phyloP scores from a whole-genome alignment of 805 yeast genomes.

The Candida sonorensis region DNA sequence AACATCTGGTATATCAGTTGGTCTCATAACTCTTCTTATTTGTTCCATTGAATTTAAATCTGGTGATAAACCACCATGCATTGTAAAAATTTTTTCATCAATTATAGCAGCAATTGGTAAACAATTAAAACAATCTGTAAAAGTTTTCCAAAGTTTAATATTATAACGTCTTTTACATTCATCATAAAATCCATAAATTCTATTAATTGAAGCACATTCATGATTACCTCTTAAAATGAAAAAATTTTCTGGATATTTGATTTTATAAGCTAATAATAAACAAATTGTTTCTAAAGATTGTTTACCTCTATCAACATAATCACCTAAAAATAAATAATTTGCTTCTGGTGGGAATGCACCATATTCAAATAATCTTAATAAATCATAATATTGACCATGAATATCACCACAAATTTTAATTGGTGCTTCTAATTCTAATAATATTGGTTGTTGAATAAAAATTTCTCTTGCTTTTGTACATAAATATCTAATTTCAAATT shows the following conservation, averaged over 20 bases:
- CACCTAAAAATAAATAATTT: constrained; percentile 91
- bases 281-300: constrained; percentile 96
- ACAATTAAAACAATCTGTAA: constrained; percentile 97
- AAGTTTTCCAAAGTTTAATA: constrained; percentile 97
- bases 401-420: constrained; percentile 97
- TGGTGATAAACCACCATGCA: constrained; percentile 99
- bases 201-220: constrained; percentile 96
- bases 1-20: constrained; percentile 97
- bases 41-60: constrained; percentile 98
- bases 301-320: constrained; percentile 97
- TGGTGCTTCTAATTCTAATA: constrained; percentile 94
- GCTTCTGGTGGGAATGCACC: constrained; percentile 99
- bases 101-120: constrained; percentile 97
- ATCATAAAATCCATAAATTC: constrained; percentile 97
- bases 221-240: constrained; percentile 96
- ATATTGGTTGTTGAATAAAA: constrained; percentile 94
- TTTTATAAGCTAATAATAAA: constrained; percentile 87
- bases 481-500: constrained; percentile 87
- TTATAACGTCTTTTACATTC: constrained; percentile 98
- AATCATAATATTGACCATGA: constrained; percentile 94
- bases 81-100: constrained; percentile 95
- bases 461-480: constrained; percentile 98
- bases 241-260: constrained; percentile 96
- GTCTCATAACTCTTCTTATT: constrained; percentile 98
- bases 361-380: constrained; percentile 90